A percentile compares a stretch with the other conserved stretches of the same genome.
phyloP scores from a whole-genome alignment of 2,329 filamentous ascomycete genomes.

The Neoscytalidium dimidiatum region DNA sequence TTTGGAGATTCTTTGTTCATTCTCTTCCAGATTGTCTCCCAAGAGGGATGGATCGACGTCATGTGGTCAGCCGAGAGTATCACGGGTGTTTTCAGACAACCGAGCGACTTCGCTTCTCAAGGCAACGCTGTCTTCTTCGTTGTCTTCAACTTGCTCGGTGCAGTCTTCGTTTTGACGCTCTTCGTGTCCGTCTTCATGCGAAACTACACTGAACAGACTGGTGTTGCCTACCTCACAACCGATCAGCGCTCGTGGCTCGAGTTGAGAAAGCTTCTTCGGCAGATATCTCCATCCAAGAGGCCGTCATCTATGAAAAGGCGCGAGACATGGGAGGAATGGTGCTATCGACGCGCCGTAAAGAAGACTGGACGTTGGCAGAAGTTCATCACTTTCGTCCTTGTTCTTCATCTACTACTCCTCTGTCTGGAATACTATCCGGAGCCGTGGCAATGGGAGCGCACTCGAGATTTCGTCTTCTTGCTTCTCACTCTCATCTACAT shows the following conservation, averaged over 20 bases:
- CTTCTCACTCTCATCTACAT: conserved; percentile 80
- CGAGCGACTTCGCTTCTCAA: conserved; percentile 66
- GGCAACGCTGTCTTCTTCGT: conserved; percentile 95
- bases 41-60: conserved; percentile 97
- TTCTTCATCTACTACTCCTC: conserved; percentile 80
- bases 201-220: conserved; percentile 98
- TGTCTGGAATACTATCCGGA: conserved; percentile 85
- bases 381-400: conserved; percentile 74
- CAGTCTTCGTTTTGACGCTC: conserved; percentile 93
- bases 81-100: conserved; percentile 74
- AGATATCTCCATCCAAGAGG: conserved; percentile 92
- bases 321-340: conserved; percentile 84
- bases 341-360: conserved; percentile 88
- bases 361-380: conserved; percentile 93
- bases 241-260: conserved; percentile 98
- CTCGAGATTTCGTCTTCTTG: conserved; percentile 75
- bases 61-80: conserved; percentile 82
- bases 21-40: conserved; percentile 97
- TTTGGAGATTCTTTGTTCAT: conserved; percentile 94
- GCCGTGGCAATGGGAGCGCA: conserved; percentile 66
- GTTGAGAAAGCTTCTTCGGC: conserved; percentile 83
- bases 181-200: conserved; percentile 99
- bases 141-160: conserved; percentile 91
- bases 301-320: conserved; percentile 75
- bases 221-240: conserved; percentile 91